Percentiles rank a stretch among this genome's conserved stretches.
phyloP scores from a whole-genome alignment of 441 rosid genomes.

The Gossypium aridum region DNA sequence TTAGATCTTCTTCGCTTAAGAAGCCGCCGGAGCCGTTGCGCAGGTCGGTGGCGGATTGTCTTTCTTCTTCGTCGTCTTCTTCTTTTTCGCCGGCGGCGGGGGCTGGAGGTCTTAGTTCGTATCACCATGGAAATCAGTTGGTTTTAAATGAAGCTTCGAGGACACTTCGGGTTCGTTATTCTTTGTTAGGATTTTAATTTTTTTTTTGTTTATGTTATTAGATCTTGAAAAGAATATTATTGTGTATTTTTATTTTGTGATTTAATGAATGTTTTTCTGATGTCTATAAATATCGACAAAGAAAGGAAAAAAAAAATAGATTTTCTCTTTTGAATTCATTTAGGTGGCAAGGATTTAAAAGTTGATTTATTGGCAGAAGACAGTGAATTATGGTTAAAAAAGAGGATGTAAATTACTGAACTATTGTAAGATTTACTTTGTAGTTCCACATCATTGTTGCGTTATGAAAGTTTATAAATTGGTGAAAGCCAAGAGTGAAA shows the following conservation, averaged over 20 bases:
- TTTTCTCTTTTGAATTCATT: neutral
- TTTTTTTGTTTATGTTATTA: constrained; percentile 14
- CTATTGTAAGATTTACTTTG: neutral
- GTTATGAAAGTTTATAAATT: neutral
- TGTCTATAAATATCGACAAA: neutral
- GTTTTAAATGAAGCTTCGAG: constrained; percentile 74
- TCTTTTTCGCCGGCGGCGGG: neutral
- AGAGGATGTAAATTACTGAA: neutral
- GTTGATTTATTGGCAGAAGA: neutral
- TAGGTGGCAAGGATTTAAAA: neutral
- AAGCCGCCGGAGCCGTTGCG: constrained; percentile 98
- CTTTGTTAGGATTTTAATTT: constrained; percentile 1
- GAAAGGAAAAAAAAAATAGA: neutral
- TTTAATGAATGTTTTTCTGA: neutral
- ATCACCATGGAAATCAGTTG: constrained; percentile 48
- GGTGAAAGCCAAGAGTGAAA: neutral
- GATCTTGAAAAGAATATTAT: constrained; percentile 4
- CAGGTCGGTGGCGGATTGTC: constrained; percentile 88
- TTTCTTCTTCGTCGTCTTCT: constrained; percentile 48
- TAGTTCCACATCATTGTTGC: neutral
- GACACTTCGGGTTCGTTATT: constrained; percentile 66
- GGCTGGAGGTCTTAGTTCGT: constrained; percentile 23
- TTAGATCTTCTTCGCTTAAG: constrained; percentile 76
- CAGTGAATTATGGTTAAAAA: neutral
- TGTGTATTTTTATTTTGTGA: neutral